Evolutionary conservation across 768 basidiomycete genomes (phyloP).

Genomic region (Daedaleopsis sinensis): DNA sequence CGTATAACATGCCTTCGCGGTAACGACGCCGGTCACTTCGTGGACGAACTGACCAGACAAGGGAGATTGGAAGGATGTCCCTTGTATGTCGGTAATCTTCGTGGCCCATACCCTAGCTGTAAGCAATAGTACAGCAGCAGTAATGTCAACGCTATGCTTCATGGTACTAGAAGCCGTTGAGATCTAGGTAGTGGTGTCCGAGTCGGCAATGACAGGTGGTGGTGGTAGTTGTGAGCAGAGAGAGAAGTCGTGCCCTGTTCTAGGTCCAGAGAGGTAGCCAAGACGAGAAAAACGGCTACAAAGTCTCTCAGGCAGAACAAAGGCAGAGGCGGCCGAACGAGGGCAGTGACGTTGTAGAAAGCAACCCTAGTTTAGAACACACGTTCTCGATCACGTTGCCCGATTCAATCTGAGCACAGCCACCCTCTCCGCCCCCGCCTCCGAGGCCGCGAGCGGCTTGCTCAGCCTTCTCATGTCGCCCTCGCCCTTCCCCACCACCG

Average conservation of each 20-base stretch:
- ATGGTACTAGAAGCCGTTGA: not conserved
- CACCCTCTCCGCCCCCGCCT: not conserved
- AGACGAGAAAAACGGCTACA: too few relatives aligned
- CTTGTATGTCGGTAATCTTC: conserved; percentile 50
- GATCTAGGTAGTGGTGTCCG: too few relatives aligned
- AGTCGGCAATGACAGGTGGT: not conserved
- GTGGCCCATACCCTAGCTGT: not conserved
- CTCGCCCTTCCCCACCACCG: not conserved
- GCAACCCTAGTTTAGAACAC: conserved; percentile 9
- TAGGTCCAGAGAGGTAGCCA: not conserved
- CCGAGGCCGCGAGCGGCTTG: not conserved
- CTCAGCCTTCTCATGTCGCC: conserved; percentile 6
- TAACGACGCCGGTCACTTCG: conserved; percentile 53
- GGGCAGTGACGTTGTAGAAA: not conserved
- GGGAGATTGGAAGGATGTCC: conserved; percentile 50
- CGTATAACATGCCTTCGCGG: conserved; percentile 47
- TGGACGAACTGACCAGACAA: conserved; percentile 45
- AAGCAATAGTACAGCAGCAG: not conserved
- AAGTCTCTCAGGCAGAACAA: not conserved
- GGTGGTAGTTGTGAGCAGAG: not conserved
- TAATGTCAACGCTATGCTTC: not conserved
- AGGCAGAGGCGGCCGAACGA: not conserved
- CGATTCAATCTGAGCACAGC: conserved; percentile 13
- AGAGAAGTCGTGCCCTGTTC: too few relatives aligned
- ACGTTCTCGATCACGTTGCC: not conserved